Conservation (phyloP, 2,329 filamentous ascomycete genomes). For the Parascedosporium putredinis region DNA sequence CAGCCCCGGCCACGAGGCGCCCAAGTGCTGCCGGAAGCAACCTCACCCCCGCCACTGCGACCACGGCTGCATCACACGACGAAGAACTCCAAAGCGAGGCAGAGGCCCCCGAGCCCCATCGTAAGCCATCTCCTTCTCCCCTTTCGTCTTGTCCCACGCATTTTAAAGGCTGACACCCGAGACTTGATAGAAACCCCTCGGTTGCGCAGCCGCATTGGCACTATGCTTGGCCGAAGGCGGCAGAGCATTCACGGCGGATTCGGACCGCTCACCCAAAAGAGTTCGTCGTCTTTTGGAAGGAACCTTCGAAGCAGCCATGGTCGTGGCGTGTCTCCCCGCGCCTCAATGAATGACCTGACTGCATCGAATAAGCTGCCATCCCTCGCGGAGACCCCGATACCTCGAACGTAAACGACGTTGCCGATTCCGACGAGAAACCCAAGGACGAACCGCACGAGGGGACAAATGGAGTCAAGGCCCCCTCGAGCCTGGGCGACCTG, state of each 20-base stretch:
- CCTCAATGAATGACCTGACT: constrained; percentile 48
- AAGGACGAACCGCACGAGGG: constrained; percentile 28
- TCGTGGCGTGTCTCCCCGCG: constrained; percentile 41
- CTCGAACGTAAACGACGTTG: background rate
- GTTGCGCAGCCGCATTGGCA: constrained; percentile 48
- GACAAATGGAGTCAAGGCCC: constrained; percentile 29
- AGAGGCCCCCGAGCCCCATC: constrained; percentile 22
- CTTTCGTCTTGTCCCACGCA: background rate
- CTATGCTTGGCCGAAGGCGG: constrained; percentile 55
- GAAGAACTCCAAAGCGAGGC: constrained; percentile 33
- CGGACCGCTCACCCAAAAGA: constrained; percentile 45
- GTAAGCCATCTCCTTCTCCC: background rate
- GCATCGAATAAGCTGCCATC: constrained; percentile 43
- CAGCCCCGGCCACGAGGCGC: constrained; percentile 12
- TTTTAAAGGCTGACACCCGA: background rate
- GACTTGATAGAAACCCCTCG: constrained; percentile 3
- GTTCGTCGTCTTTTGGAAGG: constrained; percentile 46
- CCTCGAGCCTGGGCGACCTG: background rate
- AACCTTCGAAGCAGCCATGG: constrained; percentile 54
- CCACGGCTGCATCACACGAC: constrained; percentile 12
- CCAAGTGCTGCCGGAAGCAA: constrained; percentile 1
- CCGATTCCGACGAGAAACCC: background rate
- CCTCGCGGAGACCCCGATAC: constrained; percentile 40
- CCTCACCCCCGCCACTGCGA: background rate
- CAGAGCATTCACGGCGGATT: constrained; percentile 58